These are phyloP conservation scores for Sphaerulina musiva DNA, from an alignment of 2,329 filamentous ascomycete species.

Conservation along the genomic window DNA sequence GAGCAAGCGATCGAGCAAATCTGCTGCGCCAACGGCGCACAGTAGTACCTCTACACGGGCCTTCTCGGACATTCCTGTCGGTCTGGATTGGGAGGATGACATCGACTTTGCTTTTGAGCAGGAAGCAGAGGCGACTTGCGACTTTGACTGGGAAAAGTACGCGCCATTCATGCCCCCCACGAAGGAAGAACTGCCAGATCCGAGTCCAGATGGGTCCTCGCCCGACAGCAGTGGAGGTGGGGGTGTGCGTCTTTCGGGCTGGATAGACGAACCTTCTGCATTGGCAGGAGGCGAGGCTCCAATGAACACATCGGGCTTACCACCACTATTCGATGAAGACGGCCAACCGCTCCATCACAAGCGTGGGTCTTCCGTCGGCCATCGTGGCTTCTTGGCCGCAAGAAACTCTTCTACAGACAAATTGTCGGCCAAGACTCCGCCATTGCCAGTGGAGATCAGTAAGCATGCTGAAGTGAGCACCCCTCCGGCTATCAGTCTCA, in stretches of 20 bases:
- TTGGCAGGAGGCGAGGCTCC: constrained; percentile 5
- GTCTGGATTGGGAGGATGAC: constrained; percentile 54
- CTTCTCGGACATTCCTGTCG: constrained; percentile 26
- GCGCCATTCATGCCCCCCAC: constrained; percentile 1
- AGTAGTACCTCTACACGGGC: constrained; percentile 10
- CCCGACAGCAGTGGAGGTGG: constrained; percentile 14
- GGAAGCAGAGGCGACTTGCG: constrained; percentile 53
- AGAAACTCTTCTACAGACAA: constrained; percentile 21
- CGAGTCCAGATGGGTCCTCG: constrained; percentile 13
- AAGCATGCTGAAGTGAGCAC: constrained; percentile 12
- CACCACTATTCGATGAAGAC: constrained; percentile 1
- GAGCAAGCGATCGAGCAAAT: constrained; percentile 16
- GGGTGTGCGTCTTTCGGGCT: constrained; percentile 19
- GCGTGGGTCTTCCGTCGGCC: constrained; percentile 28
- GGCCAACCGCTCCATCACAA: constrained; percentile 12
- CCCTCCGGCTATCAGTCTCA: constrained; percentile 18
- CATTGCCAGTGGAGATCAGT: constrained; percentile 5
- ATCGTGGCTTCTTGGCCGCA: constrained; percentile 30
- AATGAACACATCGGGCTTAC: not conserved
- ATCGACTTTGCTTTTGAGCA: constrained; percentile 59
- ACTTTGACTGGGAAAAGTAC: constrained; percentile 51
- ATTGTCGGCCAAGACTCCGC: constrained; percentile 8
- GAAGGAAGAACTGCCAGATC: constrained; percentile 10
- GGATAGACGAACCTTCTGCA: constrained; percentile 17
- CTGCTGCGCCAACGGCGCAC: constrained; percentile 6